Base-by-base conservation (phyloP, 257 asterid species). In the Asclepias syriaca region DNA sequence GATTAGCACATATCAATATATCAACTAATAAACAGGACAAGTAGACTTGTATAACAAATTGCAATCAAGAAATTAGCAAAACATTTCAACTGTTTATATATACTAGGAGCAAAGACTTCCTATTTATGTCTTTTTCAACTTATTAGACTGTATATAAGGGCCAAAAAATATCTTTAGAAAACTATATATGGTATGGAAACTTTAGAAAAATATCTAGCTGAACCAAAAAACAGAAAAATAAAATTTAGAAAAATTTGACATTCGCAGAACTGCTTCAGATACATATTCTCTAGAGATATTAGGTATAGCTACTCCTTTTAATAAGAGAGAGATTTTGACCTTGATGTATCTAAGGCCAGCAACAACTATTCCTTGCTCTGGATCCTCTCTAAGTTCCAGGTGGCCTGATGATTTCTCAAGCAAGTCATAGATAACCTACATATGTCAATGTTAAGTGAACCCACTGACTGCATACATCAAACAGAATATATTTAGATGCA, bases 351-450 rank as follows among this genome's bases (percentile, higher is more conserved):
- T 83, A 56, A 93, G 96, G 75, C 97, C 98, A 82, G 96, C 91
- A 79, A 93, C 97, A 74, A 82, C 60, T 77, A 93, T 93, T 74
- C 98, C 97, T 81, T 89, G 88, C 80, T 88, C 96, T 43, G 94
- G 98, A 74, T 93, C 96, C 85, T 93, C 98, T 80, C 98, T 86
- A 40, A 91, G 91, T 79, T 93, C 97, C 87, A 93, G 86, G 84
- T 93, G 96, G 55, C 95, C 94, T 32, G 98, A 87, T 71, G 98
- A 86, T 75, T 87, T 91, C 79, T 89, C 98, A 72, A 93, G 96
- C 77, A 93, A 85, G 84, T 93, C 97, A 80, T 91, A 93, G 68
- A 93, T 91, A 77, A 93, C 97, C 98, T 93, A 84, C 85, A 80
- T 39, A 55, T 72, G 67, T 72, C 69, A 77, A 73, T 70, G 65